Evolutionary conservation across 2,329 filamentous ascomycete genomes (phyloP).

Genomic region (Aureobasidium lini): DNA sequence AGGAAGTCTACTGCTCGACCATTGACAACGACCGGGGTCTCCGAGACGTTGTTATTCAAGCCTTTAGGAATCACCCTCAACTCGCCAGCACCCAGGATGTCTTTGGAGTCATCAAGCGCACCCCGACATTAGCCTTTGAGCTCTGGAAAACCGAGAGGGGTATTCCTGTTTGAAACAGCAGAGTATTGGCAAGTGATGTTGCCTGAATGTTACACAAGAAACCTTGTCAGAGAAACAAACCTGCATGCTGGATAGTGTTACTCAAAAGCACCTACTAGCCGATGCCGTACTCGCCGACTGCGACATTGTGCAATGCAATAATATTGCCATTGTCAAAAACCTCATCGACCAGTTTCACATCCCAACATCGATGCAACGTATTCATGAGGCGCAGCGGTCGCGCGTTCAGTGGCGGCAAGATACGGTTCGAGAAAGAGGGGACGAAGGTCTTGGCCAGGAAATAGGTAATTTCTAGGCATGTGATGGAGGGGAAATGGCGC

Average conservation of each 20-base stretch:
- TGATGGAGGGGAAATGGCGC: background rate
- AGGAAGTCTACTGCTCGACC: slow-evolving; percentile 43
- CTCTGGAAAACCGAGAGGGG: slow-evolving; percentile 42
- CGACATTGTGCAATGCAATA: background rate
- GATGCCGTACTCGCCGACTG: background rate
- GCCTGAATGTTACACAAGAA: background rate
- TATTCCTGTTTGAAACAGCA: slow-evolving; percentile 28
- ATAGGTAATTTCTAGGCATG: background rate
- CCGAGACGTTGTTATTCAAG: slow-evolving; percentile 40
- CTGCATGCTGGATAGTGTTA: background rate
- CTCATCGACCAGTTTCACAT: background rate
- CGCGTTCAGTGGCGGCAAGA: background rate
- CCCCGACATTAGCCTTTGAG: slow-evolving; percentile 41
- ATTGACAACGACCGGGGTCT: slow-evolving; percentile 43
- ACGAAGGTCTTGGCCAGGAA: background rate
- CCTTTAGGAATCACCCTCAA: slow-evolving; percentile 39
- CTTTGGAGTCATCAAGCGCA: slow-evolving; percentile 36
- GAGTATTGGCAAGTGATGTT: background rate
- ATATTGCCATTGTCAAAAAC: background rate
- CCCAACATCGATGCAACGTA: background rate
- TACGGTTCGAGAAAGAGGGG: background rate
- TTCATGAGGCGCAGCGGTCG: background rate
- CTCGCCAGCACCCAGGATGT: slow-evolving; percentile 40
- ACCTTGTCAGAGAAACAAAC: background rate
- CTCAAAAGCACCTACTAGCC: background rate